A percentile compares a stretch with the other conserved stretches of the same genome.
Conservation (phyloP, 257 asterid genomes). For the Striga asiatica region DNA sequence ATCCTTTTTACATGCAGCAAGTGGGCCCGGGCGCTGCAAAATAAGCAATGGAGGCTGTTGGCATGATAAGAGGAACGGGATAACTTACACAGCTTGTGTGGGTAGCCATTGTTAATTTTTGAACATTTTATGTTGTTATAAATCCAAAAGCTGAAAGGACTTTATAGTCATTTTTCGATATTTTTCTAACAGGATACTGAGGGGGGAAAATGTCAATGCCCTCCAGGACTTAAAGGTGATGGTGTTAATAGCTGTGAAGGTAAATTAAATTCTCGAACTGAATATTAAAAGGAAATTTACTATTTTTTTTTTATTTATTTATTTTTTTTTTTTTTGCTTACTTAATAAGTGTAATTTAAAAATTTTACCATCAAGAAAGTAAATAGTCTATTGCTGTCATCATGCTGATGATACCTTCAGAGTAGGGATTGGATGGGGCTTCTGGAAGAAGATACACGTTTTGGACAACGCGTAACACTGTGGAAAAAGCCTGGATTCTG, state of each 20-base stretch:
- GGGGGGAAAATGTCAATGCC: slow-evolving; percentile 69
- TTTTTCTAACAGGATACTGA: slow-evolving; percentile 41
- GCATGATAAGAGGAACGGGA: slow-evolving; percentile 56
- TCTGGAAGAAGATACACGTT: too few species aligned
- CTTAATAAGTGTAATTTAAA: too few species aligned
- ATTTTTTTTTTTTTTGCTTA: too few species aligned
- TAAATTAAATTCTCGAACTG: slow-evolving; percentile 18
- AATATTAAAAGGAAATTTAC: too few species aligned
- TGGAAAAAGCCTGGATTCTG: too few species aligned
- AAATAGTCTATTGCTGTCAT: too few species aligned
- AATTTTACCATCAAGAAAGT: too few species aligned
- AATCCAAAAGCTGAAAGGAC: slow-evolving; percentile 9
- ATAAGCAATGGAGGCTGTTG: slow-evolving; percentile 89
- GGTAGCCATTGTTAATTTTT: slow-evolving; percentile 29
- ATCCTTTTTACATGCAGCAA: slow-evolving; percentile 25
- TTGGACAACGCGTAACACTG: too few species aligned
- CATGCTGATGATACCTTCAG: too few species aligned
- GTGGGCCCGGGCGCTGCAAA: slow-evolving; percentile 66
- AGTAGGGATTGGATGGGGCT: too few species aligned
- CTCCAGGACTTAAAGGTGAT: slow-evolving; percentile 33
- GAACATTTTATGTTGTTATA: not conserved
- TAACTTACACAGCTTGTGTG: slow-evolving; percentile 67
- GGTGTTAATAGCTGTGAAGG: slow-evolving; percentile 82
- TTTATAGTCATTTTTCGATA: not conserved
- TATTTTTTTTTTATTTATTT: too few species aligned